These are phyloP conservation scores for Suillus decipiens DNA, from an alignment of 768 basidiomycete genomes.

Conservation along the genomic window DNA sequence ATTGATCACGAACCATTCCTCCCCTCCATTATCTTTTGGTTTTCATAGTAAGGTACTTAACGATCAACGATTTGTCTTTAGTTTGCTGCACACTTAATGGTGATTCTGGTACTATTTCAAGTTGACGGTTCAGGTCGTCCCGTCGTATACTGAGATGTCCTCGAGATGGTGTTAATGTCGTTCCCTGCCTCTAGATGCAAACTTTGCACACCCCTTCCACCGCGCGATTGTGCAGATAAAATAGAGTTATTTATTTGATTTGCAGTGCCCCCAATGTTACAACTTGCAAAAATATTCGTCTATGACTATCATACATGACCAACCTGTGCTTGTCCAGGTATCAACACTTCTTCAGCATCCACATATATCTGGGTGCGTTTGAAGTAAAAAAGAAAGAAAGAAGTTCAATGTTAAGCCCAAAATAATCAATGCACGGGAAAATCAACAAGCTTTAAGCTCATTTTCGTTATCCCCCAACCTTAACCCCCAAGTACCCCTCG, in stretches of 20 bases:
- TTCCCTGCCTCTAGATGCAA: background rate
- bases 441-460: constrained; percentile 1
- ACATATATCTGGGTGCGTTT: background rate
- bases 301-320: background rate
- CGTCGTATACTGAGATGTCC: background rate
- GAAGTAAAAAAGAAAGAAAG: background rate
- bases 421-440: background rate
- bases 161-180: background rate
- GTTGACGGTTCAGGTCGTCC: background rate
- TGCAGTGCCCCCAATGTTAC: background rate
- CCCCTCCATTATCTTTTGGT: background rate
- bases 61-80: background rate
- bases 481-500: constrained; percentile 32
- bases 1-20: background rate
- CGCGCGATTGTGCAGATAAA: background rate
- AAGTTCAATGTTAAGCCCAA: background rate
- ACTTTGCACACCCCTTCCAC: background rate
- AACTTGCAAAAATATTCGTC: background rate
- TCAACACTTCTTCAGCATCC: background rate
- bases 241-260: background rate
- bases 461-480: constrained; percentile 19
- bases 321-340: background rate
- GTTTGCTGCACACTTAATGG: background rate
- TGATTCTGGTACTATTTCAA: background rate
- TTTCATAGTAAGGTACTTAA: background rate